Percentiles rank a stretch among this genome's conserved stretches.
Evolutionary conservation across 192 early-diverging fungal genomes (phyloP).

Genomic region (Entomortierella beljakovae): DNA sequence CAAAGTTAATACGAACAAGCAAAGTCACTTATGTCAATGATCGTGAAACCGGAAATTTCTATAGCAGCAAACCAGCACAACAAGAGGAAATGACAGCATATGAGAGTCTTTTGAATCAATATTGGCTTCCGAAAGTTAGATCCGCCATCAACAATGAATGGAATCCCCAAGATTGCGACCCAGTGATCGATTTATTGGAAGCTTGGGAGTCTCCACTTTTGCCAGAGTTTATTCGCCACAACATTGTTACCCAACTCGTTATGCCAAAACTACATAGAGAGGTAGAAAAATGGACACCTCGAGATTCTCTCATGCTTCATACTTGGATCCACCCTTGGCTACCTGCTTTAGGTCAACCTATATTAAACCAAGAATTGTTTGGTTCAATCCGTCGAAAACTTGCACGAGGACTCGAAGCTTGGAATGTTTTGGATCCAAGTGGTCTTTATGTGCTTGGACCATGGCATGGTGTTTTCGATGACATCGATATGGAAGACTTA

Average conservation of each 20-base stretch:
- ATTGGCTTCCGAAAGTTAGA: constrained; percentile 84
- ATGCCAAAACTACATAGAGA: constrained; percentile 78
- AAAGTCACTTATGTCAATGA: constrained; percentile 32
- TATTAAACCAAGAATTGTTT: constrained; percentile 61
- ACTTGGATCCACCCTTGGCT: constrained; percentile 89
- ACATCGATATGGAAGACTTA: constrained; percentile 68
- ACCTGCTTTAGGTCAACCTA: constrained; percentile 65
- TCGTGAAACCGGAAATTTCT: constrained; percentile 4
- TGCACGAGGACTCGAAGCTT: constrained; percentile 62
- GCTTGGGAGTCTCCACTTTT: constrained; percentile 73
- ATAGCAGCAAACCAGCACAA: constrained; percentile 13
- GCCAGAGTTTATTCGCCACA: constrained; percentile 78
- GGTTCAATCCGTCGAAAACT: constrained; percentile 73
- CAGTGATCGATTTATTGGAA: constrained; percentile 75
- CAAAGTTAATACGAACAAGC: constrained; percentile 63
- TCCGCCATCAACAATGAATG: constrained; percentile 85
- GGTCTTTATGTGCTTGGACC: constrained; percentile 64
- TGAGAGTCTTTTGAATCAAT: constrained; percentile 79
- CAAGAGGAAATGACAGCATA: constrained; percentile 74
- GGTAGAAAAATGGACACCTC: constrained; percentile 74
- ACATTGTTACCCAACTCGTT: constrained; percentile 83
- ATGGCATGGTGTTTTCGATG: constrained; percentile 75
- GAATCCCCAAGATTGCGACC: constrained; percentile 74
- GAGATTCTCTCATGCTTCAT: constrained; percentile 70
- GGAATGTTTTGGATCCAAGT: constrained; percentile 72